Conservation (phyloP, 2,329 filamentous ascomycete genomes). For the Aspergillus caelatus region DNA sequence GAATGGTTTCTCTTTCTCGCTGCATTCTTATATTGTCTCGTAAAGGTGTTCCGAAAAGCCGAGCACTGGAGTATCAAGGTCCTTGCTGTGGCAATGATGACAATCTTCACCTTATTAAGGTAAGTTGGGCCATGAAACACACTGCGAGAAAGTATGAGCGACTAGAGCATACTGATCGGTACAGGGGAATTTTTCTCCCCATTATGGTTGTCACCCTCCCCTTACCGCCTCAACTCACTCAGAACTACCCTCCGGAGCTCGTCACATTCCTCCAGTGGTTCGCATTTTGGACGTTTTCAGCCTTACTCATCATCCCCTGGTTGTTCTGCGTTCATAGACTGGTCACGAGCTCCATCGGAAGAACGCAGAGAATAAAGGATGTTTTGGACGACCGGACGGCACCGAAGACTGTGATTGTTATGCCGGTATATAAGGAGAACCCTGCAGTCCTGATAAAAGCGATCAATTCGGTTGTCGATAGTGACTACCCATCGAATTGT, state of each 20-base stretch:
- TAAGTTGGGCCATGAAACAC: slow-evolving; percentile 45
- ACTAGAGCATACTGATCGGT: background rate
- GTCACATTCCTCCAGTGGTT: slow-evolving; percentile 85
- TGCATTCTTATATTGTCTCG: slow-evolving; percentile 89
- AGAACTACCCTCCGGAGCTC: slow-evolving; percentile 70
- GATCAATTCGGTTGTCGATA: slow-evolving; percentile 87
- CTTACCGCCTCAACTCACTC: slow-evolving; percentile 70
- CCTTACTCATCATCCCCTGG: slow-evolving; percentile 85
- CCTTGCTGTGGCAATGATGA: slow-evolving; percentile 73
- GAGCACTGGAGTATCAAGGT: slow-evolving; percentile 82
- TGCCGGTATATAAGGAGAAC: slow-evolving; percentile 95
- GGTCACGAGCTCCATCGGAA: slow-evolving; percentile 82
- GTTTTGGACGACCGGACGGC: slow-evolving; percentile 82
- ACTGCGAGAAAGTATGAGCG: background rate
- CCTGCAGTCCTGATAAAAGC: slow-evolving; percentile 82
- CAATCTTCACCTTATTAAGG: slow-evolving; percentile 75
- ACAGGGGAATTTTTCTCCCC: slow-evolving; percentile 80
- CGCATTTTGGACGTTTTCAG: slow-evolving; percentile 90
- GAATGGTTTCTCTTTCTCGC: slow-evolving; percentile 95
- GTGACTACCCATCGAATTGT: slow-evolving; percentile 89
- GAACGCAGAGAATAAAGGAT: slow-evolving; percentile 78
- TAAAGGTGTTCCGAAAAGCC: slow-evolving; percentile 86
- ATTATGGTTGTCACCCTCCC: slow-evolving; percentile 94
- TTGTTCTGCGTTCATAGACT: slow-evolving; percentile 90
- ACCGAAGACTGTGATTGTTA: slow-evolving; percentile 92